phyloP scores from a whole-genome alignment of 2,329 filamentous ascomycete species.

The Epichloe coenophiala region DNA sequence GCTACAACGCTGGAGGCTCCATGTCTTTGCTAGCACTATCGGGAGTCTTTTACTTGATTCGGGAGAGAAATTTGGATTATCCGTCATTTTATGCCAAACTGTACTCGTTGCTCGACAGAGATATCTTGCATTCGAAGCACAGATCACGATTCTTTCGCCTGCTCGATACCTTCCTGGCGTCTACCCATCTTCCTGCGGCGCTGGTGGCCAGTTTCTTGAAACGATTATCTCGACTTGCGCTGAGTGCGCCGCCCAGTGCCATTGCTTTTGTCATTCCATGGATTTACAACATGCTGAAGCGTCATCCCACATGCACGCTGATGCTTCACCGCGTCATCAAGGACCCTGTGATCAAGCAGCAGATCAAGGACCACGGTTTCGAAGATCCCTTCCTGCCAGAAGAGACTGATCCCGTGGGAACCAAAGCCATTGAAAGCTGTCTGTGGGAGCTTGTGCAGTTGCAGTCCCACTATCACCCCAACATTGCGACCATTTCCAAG shows the following conservation, averaged over 20 bases:
- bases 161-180: constrained; percentile 78
- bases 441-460: constrained; percentile 90
- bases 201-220: constrained; percentile 96
- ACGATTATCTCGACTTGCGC: constrained; percentile 66
- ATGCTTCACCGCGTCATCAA: constrained; percentile 76
- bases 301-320: constrained; percentile 82
- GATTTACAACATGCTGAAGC: constrained; percentile 88
- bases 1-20: constrained; percentile 74
- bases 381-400: constrained; percentile 64
- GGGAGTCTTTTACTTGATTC: constrained; percentile 89
- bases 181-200: constrained; percentile 80
- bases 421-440: constrained; percentile 77
- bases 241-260: constrained; percentile 81
- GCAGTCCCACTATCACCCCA: constrained; percentile 90
- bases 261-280: constrained; percentile 84
- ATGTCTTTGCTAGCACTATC: constrained; percentile 79
- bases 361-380: constrained; percentile 46
- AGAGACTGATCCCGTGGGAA: constrained; percentile 74
- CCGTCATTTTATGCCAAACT: constrained; percentile 87
- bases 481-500: constrained; percentile 84
- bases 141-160: constrained; percentile 87
- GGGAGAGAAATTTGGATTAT: constrained; percentile 89
- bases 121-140: constrained; percentile 86
- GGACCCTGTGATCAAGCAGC: constrained; percentile 41
- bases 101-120: constrained; percentile 78